These are phyloP conservation scores for Scutellaria galericulata DNA, from an alignment of 257 asterid genomes.

Conservation along the genomic window DNA sequence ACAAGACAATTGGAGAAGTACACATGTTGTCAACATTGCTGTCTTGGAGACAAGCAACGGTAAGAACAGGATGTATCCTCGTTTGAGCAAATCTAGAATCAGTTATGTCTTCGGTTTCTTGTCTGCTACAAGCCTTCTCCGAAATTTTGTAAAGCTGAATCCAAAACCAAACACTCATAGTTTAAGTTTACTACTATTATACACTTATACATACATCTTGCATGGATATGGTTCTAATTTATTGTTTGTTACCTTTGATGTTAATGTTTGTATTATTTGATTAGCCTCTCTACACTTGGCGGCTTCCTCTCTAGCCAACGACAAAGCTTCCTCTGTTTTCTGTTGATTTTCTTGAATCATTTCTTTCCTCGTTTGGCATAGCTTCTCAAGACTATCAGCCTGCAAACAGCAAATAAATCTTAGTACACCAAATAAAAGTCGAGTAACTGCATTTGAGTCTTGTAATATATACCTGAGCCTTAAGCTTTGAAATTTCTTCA, in stretches of 20 bases:
- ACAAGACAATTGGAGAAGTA: slow-evolving; percentile 12
- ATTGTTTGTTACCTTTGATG: slow-evolving; percentile 23
- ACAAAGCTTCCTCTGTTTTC: slow-evolving; percentile 32
- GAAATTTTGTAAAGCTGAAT: slow-evolving; percentile 25
- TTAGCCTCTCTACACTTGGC: slow-evolving; percentile 28
- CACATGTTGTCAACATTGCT: background rate
- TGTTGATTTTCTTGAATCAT: slow-evolving; percentile 28
- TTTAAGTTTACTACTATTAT: background rate
- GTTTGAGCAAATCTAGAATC: slow-evolving; percentile 13
- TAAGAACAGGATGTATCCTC: background rate
- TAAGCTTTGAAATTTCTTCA: slow-evolving; percentile 26
- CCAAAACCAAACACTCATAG: background rate
- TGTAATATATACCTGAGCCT: slow-evolving; percentile 27
- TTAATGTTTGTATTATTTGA: slow-evolving; percentile 14
- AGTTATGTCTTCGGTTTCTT: slow-evolving; percentile 4
- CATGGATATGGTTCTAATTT: background rate
- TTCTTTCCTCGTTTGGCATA: slow-evolving; percentile 20
- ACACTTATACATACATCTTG: no score
- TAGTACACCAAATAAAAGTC: no score
- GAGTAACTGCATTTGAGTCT: no score
- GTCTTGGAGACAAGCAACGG: slow-evolving; percentile 3
- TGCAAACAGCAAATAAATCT: slow-evolving; percentile 5
- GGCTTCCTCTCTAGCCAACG: slow-evolving; percentile 22
- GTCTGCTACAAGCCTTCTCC: slow-evolving; percentile 6
- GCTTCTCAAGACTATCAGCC: slow-evolving; percentile 25